These are phyloP conservation scores for Tolypocladium paradoxum DNA, from an alignment of 2,329 filamentous ascomycete species.

Conservation along the genomic window DNA sequence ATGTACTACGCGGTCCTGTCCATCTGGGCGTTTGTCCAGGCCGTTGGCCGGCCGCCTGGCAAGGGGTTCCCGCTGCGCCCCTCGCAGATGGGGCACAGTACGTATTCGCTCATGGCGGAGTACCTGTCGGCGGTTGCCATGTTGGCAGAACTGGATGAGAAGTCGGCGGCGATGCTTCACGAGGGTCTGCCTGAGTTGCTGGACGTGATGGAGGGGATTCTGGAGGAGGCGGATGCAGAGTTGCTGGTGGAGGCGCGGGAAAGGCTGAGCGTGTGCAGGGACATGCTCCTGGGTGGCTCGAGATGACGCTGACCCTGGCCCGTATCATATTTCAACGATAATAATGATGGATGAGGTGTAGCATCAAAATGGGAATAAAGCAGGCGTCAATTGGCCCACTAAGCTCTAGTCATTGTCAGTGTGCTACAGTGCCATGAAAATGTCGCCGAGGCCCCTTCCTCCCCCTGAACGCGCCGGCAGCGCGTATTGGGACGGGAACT, in stretches of 20 bases:
- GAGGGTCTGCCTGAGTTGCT: slow-evolving; percentile 35
- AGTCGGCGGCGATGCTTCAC: slow-evolving; percentile 56
- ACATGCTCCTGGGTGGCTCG: slow-evolving; percentile 11
- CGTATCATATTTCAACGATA: not conserved
- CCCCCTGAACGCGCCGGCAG: too few species aligned
- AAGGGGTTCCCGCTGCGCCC: slow-evolving; percentile 34
- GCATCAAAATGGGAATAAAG: not conserved
- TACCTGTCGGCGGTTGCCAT: slow-evolving; percentile 55
- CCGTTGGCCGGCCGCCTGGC: slow-evolving; percentile 50
- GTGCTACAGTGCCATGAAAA: too few species aligned
- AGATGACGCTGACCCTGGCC: not conserved
- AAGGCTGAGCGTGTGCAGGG: slow-evolving; percentile 53
- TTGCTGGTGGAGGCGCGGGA: slow-evolving; percentile 66
- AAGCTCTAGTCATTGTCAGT: not conserved
- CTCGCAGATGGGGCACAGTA: slow-evolving; percentile 27
- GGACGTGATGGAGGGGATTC: slow-evolving; percentile 29
- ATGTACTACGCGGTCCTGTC: slow-evolving; percentile 78
- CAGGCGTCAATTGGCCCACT: not conserved
- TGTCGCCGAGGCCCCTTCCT: too few species aligned
- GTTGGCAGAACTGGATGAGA: slow-evolving; percentile 58
- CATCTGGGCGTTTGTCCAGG: slow-evolving; percentile 81
- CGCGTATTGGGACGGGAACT: too few species aligned
- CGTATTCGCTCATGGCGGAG: slow-evolving; percentile 23
- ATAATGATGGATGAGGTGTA: not conserved
- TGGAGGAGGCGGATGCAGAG: slow-evolving; percentile 46